Conservation (phyloP, 257 asterid species). For the Ilex aquifolium region DNA sequence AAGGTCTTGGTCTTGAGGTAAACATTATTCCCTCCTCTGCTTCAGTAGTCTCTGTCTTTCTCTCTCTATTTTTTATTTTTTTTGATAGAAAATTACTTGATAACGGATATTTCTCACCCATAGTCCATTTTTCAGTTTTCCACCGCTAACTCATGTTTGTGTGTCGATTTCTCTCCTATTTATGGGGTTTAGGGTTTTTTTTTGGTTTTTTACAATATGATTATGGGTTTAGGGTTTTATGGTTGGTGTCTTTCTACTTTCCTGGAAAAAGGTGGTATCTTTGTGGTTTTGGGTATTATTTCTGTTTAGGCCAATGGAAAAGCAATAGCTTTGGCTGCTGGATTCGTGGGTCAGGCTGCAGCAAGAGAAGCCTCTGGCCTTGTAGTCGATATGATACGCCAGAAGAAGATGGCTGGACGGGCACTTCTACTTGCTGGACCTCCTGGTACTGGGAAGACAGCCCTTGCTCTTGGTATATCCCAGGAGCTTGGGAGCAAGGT, state of each 20-base stretch:
- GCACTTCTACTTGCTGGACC: constrained; percentile 93
- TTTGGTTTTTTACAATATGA: too few species aligned
- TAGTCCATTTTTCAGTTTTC: neutral
- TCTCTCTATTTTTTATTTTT: neutral
- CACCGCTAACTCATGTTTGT: neutral
- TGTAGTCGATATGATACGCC: constrained; percentile 94
- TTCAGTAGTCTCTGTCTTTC: neutral
- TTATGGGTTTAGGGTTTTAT: too few species aligned
- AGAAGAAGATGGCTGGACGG: constrained; percentile 95
- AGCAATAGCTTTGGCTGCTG: constrained; percentile 85
- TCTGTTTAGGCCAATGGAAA: constrained; percentile 59
- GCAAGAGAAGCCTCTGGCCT: constrained; percentile 95
- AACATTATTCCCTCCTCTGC: neutral
- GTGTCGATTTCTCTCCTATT: neutral
- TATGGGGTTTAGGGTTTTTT: constrained; percentile 4
- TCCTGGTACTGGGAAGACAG: constrained; percentile 98
- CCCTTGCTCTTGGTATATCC: constrained; percentile 91
- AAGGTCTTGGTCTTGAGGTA: constrained; percentile 60
- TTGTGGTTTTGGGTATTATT: constrained; percentile 1
- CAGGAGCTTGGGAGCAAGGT: constrained; percentile 99
- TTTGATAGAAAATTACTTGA: too few species aligned
- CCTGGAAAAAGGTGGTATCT: too few species aligned
- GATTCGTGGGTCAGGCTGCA: constrained; percentile 88
- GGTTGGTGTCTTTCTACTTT: too few species aligned
- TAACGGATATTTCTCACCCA: neutral